Base-by-base conservation (phyloP, 345 rosid genomes). In the Pseudoturritis turrita region DNA sequence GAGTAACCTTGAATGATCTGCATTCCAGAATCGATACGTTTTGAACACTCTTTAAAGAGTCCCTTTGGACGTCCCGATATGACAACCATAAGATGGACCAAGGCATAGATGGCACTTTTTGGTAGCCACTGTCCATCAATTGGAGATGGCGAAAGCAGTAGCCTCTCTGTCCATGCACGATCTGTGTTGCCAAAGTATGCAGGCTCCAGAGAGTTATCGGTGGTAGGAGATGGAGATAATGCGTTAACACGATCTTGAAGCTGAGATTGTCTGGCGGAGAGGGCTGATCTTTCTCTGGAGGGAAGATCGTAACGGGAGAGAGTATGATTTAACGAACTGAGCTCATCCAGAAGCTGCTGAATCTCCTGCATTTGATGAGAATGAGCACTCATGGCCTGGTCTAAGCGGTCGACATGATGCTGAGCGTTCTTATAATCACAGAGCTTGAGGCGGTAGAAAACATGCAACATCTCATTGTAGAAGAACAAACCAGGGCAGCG, bases 51-150 rank as follows among this genome's bases (percentile, higher is more conserved):
- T 80, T 89, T 95, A 72, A 91, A 95, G 61, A 79, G 83, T 70
- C 99, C 99, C 71, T 89, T 90, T 7, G 99, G 99, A 70, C 99
- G 99, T 59, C 94, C 94, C 31, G 89, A 77, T 67, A 89, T 82
- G 70, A 87, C 93, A 36, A 84, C 85, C 94, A 91, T 91, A 57
- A 95, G 99, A 78, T 95, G 96, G 68, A 95, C 88, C 65, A 95
- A 85, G 31, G 97, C 93, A 82, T 80, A 83, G 26, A 91, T 87
- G 64, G 99, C 99, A 81, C 78, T 82, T 82, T 89, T 89, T 7
- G 98, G 99, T 39, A 95, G 81, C 99, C 97, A 95, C 69, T 91
- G 92, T 67, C 99, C 99, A 81, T 91, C 85, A 29, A 95, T 81
- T 22, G 98, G 99, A 72, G 88, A 78, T 25, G 90, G 92, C 51